Percentiles rank a stretch among this genome's conserved stretches.
Evolutionary conservation across 495 filamentous ascomycete genomes (phyloP).

Genomic region (Aspergillus avenaceus): DNA sequence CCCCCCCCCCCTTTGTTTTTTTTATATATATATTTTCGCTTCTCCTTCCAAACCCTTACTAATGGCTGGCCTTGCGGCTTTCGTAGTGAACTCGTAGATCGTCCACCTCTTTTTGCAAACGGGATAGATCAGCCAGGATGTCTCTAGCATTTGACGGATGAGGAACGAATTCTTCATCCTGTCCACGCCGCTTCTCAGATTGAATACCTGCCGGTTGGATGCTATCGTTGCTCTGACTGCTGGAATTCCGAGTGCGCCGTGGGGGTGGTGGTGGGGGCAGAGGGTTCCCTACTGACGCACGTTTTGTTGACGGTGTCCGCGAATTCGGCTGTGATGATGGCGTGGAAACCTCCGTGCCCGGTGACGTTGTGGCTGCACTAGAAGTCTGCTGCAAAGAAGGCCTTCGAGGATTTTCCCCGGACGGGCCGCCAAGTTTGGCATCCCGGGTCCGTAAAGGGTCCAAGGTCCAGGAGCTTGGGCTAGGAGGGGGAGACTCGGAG

Average conservation of each 20-base stretch:
- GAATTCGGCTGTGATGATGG: background rate
- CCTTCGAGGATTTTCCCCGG: slow-evolving; percentile 3
- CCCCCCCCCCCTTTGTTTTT: background rate
- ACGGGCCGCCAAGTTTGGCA: background rate
- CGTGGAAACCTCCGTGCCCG: background rate
- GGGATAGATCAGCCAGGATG: slow-evolving; percentile 63
- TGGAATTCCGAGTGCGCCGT: slow-evolving; percentile 52
- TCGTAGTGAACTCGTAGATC: slow-evolving; percentile 58
- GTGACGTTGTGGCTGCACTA: background rate
- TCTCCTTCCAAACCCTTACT: slow-evolving; percentile 4
- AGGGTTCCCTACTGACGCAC: slow-evolving; percentile 9
- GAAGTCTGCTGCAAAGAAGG: slow-evolving; percentile 3
- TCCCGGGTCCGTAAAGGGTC: slow-evolving; percentile 17
- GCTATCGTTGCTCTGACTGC: slow-evolving; percentile 43
- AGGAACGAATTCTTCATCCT: slow-evolving; percentile 19
- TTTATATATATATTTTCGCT: background rate
- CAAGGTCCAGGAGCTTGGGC: slow-evolving; percentile 24
- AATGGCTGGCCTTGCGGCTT: slow-evolving; percentile 15
- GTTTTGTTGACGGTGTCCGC: slow-evolving; percentile 21
- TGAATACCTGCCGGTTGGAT: slow-evolving; percentile 13
- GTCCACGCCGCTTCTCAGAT: slow-evolving; percentile 16
- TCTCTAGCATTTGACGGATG: slow-evolving; percentile 43
- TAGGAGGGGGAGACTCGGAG: slow-evolving; percentile 29
- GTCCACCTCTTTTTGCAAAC: slow-evolving; percentile 70
- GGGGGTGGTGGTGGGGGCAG: slow-evolving; percentile 60